Conservation (phyloP, 352 stramenopile species). For the Pythium biforme region DNA sequence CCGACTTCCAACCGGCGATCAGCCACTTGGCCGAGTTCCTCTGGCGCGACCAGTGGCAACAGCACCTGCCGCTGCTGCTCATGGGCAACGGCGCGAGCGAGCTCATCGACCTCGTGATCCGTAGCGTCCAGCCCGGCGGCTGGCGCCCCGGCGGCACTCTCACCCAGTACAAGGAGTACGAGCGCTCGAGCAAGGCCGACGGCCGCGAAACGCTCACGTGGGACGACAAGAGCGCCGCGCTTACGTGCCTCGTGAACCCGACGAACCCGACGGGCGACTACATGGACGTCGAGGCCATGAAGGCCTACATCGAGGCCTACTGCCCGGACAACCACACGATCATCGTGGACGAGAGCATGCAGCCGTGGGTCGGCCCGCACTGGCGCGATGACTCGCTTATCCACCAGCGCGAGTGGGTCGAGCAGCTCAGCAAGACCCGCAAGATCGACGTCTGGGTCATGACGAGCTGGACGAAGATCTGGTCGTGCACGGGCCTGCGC, state of each 20-base stretch:
- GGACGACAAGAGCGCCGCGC: constrained; percentile 63
- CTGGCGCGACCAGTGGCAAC: constrained; percentile 57
- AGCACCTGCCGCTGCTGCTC: constrained; percentile 66
- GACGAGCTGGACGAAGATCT: constrained; percentile 92
- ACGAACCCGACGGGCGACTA: constrained; percentile 91
- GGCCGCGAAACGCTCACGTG: constrained; percentile 74
- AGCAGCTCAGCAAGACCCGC: constrained; percentile 65
- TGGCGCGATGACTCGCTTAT: constrained; percentile 88
- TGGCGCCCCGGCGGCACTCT: constrained; percentile 71
- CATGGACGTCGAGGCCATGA: constrained; percentile 77
- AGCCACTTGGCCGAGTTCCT: constrained; percentile 88
- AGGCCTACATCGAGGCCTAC: constrained; percentile 83
- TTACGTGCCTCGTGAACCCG: constrained; percentile 89
- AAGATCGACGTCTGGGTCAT: constrained; percentile 91
- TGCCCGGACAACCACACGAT: constrained; percentile 88
- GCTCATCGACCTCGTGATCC: constrained; percentile 88
- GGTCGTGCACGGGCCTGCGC: constrained; percentile 88
- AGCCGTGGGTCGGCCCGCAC: constrained; percentile 84
- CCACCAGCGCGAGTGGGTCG: constrained; percentile 82
- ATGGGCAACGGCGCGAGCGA: constrained; percentile 86
- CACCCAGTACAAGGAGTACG: constrained; percentile 89
- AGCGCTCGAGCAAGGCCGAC: constrained; percentile 81
- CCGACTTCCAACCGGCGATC: constrained; percentile 88
- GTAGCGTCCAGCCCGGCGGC: constrained; percentile 66
- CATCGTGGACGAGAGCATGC: constrained; percentile 92